These are phyloP conservation scores for Trichoderma virens DNA, from an alignment of 495 filamentous ascomycete genomes.

Conservation along the genomic window DNA sequence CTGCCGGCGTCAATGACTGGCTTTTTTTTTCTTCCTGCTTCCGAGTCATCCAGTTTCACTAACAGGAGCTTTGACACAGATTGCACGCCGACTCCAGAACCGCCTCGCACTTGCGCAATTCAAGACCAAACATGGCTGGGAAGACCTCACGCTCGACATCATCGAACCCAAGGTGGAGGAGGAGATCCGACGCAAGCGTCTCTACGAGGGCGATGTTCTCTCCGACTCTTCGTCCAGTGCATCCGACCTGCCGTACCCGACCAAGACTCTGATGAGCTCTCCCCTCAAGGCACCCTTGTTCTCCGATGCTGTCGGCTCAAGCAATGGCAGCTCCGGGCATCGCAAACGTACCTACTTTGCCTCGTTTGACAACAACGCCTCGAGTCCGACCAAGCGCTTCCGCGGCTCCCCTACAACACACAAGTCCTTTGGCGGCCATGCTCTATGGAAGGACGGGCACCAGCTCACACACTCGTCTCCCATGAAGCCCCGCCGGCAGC, in stretches of 20 bases:
- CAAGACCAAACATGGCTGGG: constrained; percentile 89
- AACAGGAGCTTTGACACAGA: constrained; percentile 43
- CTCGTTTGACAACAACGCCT: constrained; percentile 39
- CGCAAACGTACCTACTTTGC: constrained; percentile 50
- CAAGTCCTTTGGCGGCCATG: constrained; percentile 47
- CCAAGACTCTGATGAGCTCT: constrained; percentile 50
- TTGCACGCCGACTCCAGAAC: constrained; percentile 83
- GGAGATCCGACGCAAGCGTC: constrained; percentile 58
- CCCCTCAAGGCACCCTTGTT: constrained; percentile 60
- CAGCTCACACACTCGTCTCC: constrained; percentile 79
- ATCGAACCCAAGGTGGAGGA: constrained; percentile 71
- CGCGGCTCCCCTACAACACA: constrained; percentile 58
- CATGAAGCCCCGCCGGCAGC: constrained; percentile 54
- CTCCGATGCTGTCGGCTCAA: constrained; percentile 57
- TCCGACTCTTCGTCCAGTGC: constrained; percentile 80
- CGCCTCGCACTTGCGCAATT: constrained; percentile 91
- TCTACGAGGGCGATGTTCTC: constrained; percentile 53
- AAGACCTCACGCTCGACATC: constrained; percentile 64
- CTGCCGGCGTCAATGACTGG: not conserved
- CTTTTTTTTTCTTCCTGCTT: constrained; percentile 8
- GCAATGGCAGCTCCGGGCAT: constrained; percentile 44
- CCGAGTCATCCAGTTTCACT: constrained; percentile 7
- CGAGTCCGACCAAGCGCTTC: constrained; percentile 56
- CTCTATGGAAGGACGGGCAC: constrained; percentile 62
- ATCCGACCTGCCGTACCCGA: constrained; percentile 47